phyloP scores from a whole-genome alignment of 192 early-diverging fungal genomes.

The Entomortierella parvispora region DNA sequence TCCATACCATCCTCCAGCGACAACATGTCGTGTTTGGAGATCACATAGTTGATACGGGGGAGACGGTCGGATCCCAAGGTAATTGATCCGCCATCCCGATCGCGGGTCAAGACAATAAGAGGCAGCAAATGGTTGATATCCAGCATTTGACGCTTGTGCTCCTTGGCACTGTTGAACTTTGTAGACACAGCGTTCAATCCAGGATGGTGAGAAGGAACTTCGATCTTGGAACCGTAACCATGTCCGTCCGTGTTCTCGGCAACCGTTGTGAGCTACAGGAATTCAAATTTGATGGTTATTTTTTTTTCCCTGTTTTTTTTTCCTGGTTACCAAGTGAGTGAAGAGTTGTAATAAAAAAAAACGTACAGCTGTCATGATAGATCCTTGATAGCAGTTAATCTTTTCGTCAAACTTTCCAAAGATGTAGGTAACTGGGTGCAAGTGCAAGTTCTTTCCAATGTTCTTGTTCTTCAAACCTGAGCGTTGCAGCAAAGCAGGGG shows the following conservation, averaged over 20 bases:
- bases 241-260: conserved; percentile 68
- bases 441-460: conserved; percentile 71
- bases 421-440: conserved; percentile 70
- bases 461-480: conserved; percentile 75
- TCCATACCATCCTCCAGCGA: conserved; percentile 59
- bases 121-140: conserved; percentile 58
- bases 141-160: conserved; percentile 66
- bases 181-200: conserved; percentile 49
- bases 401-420: conserved; percentile 74
- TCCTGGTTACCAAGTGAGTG: not conserved
- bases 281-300: not conserved
- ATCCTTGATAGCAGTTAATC: conserved; percentile 61
- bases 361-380: conserved; percentile 77
- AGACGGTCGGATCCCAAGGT: conserved; percentile 52
- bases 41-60: conserved; percentile 56
- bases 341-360: conserved; percentile 3
- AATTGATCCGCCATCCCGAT: conserved; percentile 66
- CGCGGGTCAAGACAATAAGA: conserved; percentile 67
- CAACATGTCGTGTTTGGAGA: conserved; percentile 62
- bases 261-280: conserved; percentile 46
- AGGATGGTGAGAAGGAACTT: conserved; percentile 69
- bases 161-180: conserved; percentile 59
- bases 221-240: conserved; percentile 74
- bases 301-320: too few species aligned
- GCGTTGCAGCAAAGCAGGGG: conserved; percentile 69